Conservation (phyloP, 768 basidiomycete species). For the Fibroporia radiculosa region DNA sequence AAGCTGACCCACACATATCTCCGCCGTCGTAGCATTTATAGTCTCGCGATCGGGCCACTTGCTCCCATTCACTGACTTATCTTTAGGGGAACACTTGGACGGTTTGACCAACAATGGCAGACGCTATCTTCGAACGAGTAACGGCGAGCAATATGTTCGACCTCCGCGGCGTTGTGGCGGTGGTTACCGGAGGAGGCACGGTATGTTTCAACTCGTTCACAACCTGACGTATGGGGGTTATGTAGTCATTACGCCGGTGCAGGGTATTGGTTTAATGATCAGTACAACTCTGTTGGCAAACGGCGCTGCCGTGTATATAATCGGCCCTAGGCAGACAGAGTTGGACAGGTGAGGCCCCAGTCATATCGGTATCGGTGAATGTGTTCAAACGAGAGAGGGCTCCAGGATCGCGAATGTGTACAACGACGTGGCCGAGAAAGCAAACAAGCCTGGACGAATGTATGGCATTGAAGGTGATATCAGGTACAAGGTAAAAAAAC, state of each 20-base stretch:
- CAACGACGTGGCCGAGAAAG: slow-evolving; percentile 28
- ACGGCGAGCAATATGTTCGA: slow-evolving; percentile 33
- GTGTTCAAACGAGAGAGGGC: neutral
- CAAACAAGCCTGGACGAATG: slow-evolving; percentile 27
- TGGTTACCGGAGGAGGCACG: slow-evolving; percentile 38
- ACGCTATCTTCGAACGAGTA: slow-evolving; percentile 24
- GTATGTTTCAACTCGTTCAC: slow-evolving; percentile 21
- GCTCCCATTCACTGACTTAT: too few species aligned
- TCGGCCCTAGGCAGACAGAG: slow-evolving; percentile 33
- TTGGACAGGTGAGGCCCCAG: slow-evolving; percentile 27
- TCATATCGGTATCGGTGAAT: neutral
- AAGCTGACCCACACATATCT: too few species aligned
- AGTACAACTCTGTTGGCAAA: slow-evolving; percentile 38
- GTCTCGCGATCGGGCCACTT: too few species aligned
- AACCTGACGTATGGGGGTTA: neutral
- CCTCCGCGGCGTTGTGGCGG: slow-evolving; percentile 35
- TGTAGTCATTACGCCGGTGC: neutral
- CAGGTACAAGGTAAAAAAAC: slow-evolving; percentile 27
- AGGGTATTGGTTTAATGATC: slow-evolving; percentile 48
- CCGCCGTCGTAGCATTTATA: too few species aligned
- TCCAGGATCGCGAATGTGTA: slow-evolving; percentile 27
- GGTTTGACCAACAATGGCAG: slow-evolving; percentile 4
- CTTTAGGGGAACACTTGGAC: too few species aligned
- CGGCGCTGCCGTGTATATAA: slow-evolving; percentile 41
- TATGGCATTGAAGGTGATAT: slow-evolving; percentile 35